Evolutionary conservation across 2,329 filamentous ascomycete species (phyloP).

Genomic region (Alternaria sp.): DNA sequence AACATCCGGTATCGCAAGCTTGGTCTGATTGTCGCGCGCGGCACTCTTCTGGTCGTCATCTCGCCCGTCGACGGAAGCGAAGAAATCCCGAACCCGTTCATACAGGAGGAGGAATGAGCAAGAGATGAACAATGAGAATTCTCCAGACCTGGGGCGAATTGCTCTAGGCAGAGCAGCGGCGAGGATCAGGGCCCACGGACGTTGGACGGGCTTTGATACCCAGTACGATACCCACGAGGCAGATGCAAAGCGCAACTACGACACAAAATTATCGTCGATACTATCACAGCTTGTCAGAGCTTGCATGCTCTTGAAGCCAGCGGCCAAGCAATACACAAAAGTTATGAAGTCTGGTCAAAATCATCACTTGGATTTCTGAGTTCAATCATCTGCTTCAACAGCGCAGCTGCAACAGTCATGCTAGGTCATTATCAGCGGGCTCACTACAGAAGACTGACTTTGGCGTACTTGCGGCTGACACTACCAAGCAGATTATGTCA

Average conservation of each 20-base stretch:
- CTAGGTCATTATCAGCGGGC: too few species aligned
- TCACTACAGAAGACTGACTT: background rate
- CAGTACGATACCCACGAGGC: constrained; percentile 9
- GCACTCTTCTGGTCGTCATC: constrained; percentile 90
- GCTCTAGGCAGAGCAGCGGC: background rate
- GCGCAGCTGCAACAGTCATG: too few species aligned
- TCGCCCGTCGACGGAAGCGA: constrained; percentile 94
- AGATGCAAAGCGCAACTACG: background rate
- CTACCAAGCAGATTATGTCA: background rate
- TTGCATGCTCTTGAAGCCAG: background rate
- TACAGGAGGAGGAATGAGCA: constrained; percentile 64
- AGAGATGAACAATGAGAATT: too few species aligned
- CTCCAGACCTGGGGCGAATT: background rate
- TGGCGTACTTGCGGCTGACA: background rate
- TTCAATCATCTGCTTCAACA: background rate
- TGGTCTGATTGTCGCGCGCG: constrained; percentile 85
- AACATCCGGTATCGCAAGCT: constrained; percentile 82
- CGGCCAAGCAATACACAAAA: background rate
- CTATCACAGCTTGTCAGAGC: background rate
- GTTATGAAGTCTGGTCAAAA: background rate
- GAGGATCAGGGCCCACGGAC: background rate
- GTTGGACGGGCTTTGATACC: background rate
- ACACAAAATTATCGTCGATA: background rate
- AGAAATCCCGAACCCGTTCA: constrained; percentile 93
- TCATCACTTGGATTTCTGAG: background rate